These are phyloP conservation scores for Calonectria pteridis DNA, from an alignment of 2,329 filamentous ascomycete genomes.

Conservation along the genomic window DNA sequence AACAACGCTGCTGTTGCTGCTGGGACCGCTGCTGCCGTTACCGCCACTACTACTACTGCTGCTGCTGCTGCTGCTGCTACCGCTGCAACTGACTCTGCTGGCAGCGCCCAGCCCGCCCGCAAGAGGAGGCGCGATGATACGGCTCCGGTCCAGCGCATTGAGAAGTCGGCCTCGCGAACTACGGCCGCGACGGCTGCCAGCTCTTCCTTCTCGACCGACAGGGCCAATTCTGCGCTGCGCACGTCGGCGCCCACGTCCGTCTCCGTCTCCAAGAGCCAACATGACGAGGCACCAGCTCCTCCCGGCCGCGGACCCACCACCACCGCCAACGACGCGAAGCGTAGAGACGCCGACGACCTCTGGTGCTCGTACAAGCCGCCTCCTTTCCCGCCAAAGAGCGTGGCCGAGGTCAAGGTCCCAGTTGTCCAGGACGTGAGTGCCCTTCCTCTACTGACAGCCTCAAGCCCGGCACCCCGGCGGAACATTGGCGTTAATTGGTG, in stretches of 20 bases:
- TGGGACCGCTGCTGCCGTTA: not conserved
- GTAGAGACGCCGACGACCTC: constrained; percentile 80
- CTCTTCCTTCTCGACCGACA: constrained; percentile 77
- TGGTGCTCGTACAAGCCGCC: constrained; percentile 87
- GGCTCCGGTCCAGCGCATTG: not conserved
- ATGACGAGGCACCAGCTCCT: constrained; percentile 76
- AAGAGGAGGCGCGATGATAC: constrained; percentile 9
- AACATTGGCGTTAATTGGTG: not conserved
- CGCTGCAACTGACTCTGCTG: not conserved
- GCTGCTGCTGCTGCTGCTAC: too few relatives aligned
- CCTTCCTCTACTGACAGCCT: not conserved
- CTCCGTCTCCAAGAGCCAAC: constrained; percentile 67
- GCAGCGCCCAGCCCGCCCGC: not conserved
- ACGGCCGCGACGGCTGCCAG: constrained; percentile 77
- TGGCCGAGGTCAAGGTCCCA: not conserved
- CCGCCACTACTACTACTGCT: not conserved
- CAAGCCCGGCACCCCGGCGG: not conserved
- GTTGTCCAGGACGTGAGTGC: constrained; percentile 1
- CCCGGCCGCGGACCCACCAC: constrained; percentile 87
- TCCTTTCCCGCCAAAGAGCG: constrained; percentile 62
- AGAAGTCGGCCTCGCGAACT: constrained; percentile 36
- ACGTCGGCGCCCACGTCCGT: constrained; percentile 78
- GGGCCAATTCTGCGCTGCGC: constrained; percentile 76
- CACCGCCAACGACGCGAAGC: constrained; percentile 83
- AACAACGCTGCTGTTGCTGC: not conserved